Conservation (phyloP, 495 filamentous ascomycete species). For the Xylaria acuta region DNA sequence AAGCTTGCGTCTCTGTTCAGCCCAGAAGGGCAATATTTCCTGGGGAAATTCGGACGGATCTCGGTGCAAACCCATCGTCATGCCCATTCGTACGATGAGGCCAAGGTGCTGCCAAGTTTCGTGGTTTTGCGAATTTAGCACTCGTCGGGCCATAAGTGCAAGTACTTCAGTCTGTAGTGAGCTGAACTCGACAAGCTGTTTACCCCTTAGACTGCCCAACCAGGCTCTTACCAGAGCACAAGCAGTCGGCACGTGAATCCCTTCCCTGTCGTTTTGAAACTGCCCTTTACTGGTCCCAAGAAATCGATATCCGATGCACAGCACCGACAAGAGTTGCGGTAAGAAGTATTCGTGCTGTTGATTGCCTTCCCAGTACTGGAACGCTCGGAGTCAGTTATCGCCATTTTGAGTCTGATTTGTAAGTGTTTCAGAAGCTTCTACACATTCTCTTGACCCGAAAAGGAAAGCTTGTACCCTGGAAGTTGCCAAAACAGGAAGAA, state of each 20-base stretch:
- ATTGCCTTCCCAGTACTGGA: constrained; percentile 47
- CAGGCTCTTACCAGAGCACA: constrained; percentile 47
- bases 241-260: constrained; percentile 48
- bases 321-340: constrained; percentile 45
- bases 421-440: too few species aligned
- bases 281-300: constrained; percentile 40
- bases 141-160: constrained; percentile 43
- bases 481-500: too few species aligned
- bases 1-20: constrained; percentile 44
- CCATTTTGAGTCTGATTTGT: too few species aligned
- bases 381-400: too few species aligned
- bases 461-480: too few species aligned
- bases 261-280: constrained; percentile 37
- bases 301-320: constrained; percentile 44
- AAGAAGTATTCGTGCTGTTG: constrained; percentile 50
- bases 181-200: constrained; percentile 46
- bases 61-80: constrained; percentile 51
- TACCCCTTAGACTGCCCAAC: constrained; percentile 45
- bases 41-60: constrained; percentile 47
- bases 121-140: constrained; percentile 43
- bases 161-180: constrained; percentile 47
- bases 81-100: constrained; percentile 48
- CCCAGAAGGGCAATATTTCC: constrained; percentile 41
- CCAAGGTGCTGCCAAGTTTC: constrained; percentile 49
- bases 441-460: too few species aligned